phyloP scores from a whole-genome alignment of 2,329 filamentous ascomycete species.

The Ramularia endophylla region DNA sequence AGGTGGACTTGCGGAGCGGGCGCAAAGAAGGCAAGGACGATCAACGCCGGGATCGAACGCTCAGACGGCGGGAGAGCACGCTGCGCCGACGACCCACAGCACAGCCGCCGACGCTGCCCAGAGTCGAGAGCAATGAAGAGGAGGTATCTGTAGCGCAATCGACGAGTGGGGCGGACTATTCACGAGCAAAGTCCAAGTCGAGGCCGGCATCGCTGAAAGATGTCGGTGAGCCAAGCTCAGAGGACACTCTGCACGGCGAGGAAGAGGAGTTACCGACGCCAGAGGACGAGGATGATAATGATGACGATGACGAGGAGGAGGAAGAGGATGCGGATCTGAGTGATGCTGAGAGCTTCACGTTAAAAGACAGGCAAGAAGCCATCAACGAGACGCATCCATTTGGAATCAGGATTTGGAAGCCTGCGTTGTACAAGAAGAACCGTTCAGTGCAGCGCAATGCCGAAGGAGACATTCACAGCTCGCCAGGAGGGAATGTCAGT shows the following conservation, averaged over 20 bases:
- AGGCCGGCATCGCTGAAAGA: constrained; percentile 13
- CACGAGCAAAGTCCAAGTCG: constrained; percentile 3
- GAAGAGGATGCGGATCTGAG: constrained; percentile 70
- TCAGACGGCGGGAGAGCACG: constrained; percentile 48
- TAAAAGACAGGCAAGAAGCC: constrained; percentile 93
- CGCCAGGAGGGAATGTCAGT: constrained; percentile 80
- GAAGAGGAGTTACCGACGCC: constrained; percentile 21
- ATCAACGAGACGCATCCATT: constrained; percentile 99
- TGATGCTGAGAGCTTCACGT: constrained; percentile 94
- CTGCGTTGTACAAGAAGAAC: constrained; percentile 94
- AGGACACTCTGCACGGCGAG: constrained; percentile 36
- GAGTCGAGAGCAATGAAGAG: constrained; percentile 45
- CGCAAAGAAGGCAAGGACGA: constrained; percentile 20
- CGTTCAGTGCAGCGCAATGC: constrained; percentile 94
- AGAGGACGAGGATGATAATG: constrained; percentile 35
- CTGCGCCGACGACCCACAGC: constrained; percentile 44
- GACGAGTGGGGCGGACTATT: constrained; percentile 21
- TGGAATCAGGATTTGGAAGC: constrained; percentile 98
- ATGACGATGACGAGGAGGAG: constrained; percentile 37
- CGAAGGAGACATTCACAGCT: constrained; percentile 94
- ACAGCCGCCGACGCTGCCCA: constrained; percentile 41
- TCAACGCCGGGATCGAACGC: constrained; percentile 21
- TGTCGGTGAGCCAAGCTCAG: constrained; percentile 27
- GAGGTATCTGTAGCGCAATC: constrained; percentile 26
- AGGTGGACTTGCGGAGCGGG: constrained; percentile 55